These are phyloP conservation scores for Fagopyrum homotropicum DNA, from an alignment of 148 eudicot genomes.

Conservation along the genomic window DNA sequence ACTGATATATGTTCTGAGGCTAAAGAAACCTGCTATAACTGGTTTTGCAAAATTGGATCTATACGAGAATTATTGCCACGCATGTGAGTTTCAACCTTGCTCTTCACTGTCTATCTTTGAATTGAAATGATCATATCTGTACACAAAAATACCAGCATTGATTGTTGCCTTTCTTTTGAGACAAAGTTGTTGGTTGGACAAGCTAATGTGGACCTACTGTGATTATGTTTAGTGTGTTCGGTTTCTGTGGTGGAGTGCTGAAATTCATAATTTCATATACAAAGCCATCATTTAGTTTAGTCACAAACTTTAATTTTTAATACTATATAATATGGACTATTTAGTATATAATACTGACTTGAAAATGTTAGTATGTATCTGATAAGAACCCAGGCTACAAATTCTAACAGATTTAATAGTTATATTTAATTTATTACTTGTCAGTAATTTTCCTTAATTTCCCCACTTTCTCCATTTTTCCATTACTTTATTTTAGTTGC, in stretches of 20 bases:
- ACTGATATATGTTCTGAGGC: constrained; percentile 53
- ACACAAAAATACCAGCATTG: not conserved
- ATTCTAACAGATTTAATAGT: too few species aligned
- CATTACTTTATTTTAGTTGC: too few species aligned
- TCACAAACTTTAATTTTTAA: too few species aligned
- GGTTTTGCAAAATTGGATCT: constrained; percentile 75
- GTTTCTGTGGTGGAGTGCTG: not conserved
- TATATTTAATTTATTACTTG: too few species aligned
- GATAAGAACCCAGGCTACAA: too few species aligned
- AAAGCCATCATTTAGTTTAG: too few species aligned
- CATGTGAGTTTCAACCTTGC: constrained; percentile 41
- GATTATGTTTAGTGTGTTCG: not conserved
- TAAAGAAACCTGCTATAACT: constrained; percentile 70
- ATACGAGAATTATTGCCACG: constrained; percentile 74
- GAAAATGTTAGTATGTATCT: too few species aligned
- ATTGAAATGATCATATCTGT: not conserved
- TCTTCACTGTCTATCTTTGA: constrained; percentile 7
- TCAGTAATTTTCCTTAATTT: too few species aligned
- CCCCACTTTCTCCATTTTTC: too few species aligned
- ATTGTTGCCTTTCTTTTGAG: not conserved
- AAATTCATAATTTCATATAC: too few species aligned
- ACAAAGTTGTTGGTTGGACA: not conserved
- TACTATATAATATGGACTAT: too few species aligned
- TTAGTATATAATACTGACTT: too few species aligned
- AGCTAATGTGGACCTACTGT: not conserved